phyloP scores from a whole-genome alignment of 1,284 basidiomycete genomes.

The Tilletia walkeri region DNA sequence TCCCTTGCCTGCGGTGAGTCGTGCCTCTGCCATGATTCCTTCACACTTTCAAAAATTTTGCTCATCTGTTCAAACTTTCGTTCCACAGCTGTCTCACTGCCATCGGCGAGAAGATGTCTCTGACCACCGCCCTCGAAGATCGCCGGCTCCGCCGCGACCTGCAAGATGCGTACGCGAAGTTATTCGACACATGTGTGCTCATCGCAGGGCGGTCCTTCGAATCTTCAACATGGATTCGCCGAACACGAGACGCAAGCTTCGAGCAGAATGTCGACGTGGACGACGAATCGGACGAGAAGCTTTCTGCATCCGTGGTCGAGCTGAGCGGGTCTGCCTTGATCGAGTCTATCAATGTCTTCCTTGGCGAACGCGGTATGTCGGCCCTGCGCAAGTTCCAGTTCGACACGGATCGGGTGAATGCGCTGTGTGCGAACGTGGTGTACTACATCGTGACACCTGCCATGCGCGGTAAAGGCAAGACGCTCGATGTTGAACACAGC shows the following conservation, averaged over 20 bases:
- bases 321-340: slow-evolving; percentile 19
- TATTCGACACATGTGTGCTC: slow-evolving; percentile 75
- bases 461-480: slow-evolving; percentile 62
- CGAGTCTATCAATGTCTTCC: slow-evolving; percentile 68
- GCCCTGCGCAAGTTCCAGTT: slow-evolving; percentile 75
- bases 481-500: slow-evolving; percentile 59
- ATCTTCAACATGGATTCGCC: slow-evolving; percentile 73
- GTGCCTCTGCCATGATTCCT: slow-evolving; percentile 65
- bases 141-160: slow-evolving; percentile 81
- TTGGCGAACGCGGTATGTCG: slow-evolving; percentile 71
- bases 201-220: slow-evolving; percentile 75
- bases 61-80: neutral
- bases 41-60: slow-evolving; percentile 58
- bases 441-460: slow-evolving; percentile 82
- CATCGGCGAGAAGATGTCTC: slow-evolving; percentile 77
- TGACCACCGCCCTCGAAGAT: slow-evolving; percentile 82
- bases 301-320: slow-evolving; percentile 43
- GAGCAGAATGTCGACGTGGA: slow-evolving; percentile 11
- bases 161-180: slow-evolving; percentile 82
- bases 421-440: slow-evolving; percentile 76
- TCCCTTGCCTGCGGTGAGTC: slow-evolving; percentile 57
- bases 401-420: slow-evolving; percentile 78
- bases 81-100: slow-evolving; percentile 71
- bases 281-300: slow-evolving; percentile 61
- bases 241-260: slow-evolving; percentile 44